These are phyloP conservation scores for Blastobotrys capitulatus DNA, from an alignment of 1,139 yeast species.

Conservation along the genomic window DNA sequence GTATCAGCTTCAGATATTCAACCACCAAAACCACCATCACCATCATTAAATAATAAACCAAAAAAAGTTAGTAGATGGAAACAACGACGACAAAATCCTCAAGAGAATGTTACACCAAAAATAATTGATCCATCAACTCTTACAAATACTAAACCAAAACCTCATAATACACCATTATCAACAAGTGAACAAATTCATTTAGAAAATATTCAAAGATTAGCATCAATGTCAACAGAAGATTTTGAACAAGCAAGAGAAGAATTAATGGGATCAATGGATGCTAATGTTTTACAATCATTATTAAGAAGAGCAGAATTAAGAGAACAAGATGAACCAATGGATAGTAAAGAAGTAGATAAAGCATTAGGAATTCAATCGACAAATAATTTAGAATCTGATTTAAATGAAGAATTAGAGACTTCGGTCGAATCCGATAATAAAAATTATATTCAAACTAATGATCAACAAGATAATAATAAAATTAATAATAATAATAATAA, in stretches of 20 bases:
- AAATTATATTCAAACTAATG: slow-evolving; percentile 16
- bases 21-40: slow-evolving; percentile 34
- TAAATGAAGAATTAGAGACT: background rate
- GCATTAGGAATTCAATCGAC: slow-evolving; percentile 28
- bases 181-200: slow-evolving; percentile 37
- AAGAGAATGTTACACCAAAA: too few relatives aligned
- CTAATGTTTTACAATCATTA: slow-evolving; percentile 56
- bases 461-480: background rate
- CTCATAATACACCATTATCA: background rate
- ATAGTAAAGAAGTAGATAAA: slow-evolving; percentile 42
- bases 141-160: background rate
- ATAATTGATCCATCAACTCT: background rate
- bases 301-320: slow-evolving; percentile 30
- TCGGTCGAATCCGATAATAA: slow-evolving; percentile 5
- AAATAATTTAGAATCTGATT: background rate
- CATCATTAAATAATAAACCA: slow-evolving; percentile 27
- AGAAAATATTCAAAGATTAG: slow-evolving; percentile 63
- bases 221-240: slow-evolving; percentile 62
- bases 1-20: background rate
- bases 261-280: slow-evolving; percentile 60
- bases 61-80: slow-evolving; percentile 39
- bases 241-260: slow-evolving; percentile 62
- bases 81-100: slow-evolving; percentile 16
- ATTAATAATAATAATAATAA: background rate
- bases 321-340: slow-evolving; percentile 46